Evolutionary conservation across 257 asterid species (phyloP), one percentile per base, ranked within the genome.

Genomic region (Coffea canephora): DNA sequence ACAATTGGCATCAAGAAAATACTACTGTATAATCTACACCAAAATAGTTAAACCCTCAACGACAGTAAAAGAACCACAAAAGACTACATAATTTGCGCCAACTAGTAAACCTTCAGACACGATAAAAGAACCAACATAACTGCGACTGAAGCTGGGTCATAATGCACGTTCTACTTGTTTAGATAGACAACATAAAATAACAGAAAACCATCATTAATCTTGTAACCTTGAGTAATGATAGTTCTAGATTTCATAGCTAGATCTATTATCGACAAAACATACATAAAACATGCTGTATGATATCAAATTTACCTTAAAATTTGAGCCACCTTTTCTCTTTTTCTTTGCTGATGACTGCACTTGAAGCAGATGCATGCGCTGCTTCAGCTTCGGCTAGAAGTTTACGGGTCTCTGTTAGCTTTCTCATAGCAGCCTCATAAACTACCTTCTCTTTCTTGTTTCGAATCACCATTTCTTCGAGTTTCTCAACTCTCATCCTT

Each of bases 321-420:
- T 95, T 92, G 62, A 95, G 94, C 98, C 99, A 95, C 82, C 90
- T 92, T 88, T 93, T 95, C 86, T 95, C 98, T 57, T 81, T 96
- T 84, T 95, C 99, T 77, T 89, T 93, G 57, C 88, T 89, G 31
- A 84, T 62, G 77, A 93, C 92, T 43, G 97, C 95, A 80, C 86
- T 90, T 3, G 99, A 95, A 11, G 97, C 89, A 72, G 97, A 91
- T 9, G 92, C 84, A 78, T 89, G 98, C 34, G 94, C 97, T 73
- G 85, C 91, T 90, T 95, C 98, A 6, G 96, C 94, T 78, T 90
- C 94, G 16, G 93, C 92, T 80, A 95, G 79, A 34, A 96, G 91
- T 81, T 84, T 90, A 43, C 92, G 90, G 45, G 97, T 93, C 78
- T 95, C 99, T 9, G 77, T 85, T 46, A 95, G 90, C 86, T 90